Evolutionary conservation across 2,329 filamentous ascomycete species (phyloP).

Genomic region (Dendryphion nanum): DNA sequence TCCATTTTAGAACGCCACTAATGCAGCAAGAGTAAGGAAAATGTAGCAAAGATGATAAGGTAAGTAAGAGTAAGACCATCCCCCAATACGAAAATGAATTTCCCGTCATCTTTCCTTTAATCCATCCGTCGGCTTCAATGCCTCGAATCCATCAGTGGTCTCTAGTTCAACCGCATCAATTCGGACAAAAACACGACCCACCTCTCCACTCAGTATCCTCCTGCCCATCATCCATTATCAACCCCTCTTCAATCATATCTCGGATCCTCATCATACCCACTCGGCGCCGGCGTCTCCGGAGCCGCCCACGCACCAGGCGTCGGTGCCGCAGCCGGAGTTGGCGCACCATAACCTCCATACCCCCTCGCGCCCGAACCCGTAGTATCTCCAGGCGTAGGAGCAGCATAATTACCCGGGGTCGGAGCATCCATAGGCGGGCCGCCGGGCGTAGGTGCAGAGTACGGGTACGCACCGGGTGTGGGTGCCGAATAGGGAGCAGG

Average conservation of each 20-base stretch:
- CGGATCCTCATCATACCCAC: constrained; percentile 18
- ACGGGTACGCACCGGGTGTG: constrained; percentile 33
- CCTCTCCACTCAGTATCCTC: no score
- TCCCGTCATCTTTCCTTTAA: no score
- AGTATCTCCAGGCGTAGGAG: constrained; percentile 37
- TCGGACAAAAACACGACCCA: no score
- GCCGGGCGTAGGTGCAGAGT: constrained; percentile 38
- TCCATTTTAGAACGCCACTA: no score
- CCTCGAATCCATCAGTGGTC: no score
- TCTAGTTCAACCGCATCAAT: no score
- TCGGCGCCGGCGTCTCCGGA: constrained; percentile 57
- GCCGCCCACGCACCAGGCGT: constrained; percentile 59
- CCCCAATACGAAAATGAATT: no score
- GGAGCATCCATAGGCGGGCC: constrained; percentile 38
- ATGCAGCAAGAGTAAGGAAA: no score
- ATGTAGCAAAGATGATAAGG: no score
- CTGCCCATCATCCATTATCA: no score
- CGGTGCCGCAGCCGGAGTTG: constrained; percentile 50
- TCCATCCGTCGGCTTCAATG: no score
- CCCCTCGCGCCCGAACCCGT: constrained; percentile 15
- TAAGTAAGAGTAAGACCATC: no score
- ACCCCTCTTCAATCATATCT: constrained; percentile 16
- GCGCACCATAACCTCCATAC: constrained; percentile 22
- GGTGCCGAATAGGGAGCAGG: constrained; percentile 38
- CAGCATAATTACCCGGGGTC: constrained; percentile 40